A percentile compares a stretch with the other conserved stretches of the same genome.
These are phyloP conservation scores for Diplodia scrobiculata DNA, from an alignment of 2,329 filamentous ascomycete genomes.

Conservation along the genomic window DNA sequence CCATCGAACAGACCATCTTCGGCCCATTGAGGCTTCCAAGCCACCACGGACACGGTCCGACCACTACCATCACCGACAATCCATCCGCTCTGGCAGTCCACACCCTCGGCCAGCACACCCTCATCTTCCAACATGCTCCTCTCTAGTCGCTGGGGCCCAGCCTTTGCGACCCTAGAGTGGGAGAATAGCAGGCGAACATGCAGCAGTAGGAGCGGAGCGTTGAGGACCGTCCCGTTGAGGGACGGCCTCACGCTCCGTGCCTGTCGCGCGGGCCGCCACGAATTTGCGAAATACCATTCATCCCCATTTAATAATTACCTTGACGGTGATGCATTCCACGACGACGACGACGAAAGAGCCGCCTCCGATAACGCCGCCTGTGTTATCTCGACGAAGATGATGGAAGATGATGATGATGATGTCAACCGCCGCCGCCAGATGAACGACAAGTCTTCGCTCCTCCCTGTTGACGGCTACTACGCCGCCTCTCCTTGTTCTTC, in stretches of 20 bases:
- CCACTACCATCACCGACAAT: neutral
- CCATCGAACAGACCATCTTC: too few species aligned
- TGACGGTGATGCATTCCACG: conserved; percentile 7
- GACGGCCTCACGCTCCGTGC: neutral
- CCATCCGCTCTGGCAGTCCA: neutral
- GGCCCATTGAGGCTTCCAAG: neutral
- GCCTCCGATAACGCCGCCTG: neutral
- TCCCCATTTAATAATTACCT: neutral
- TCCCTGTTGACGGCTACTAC: neutral
- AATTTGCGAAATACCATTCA: neutral
- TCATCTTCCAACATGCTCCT: neutral
- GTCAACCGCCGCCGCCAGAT: neutral
- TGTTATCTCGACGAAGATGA: conserved; percentile 5
- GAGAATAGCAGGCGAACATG: neutral
- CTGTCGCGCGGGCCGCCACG: neutral
- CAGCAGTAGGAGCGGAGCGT: too few species aligned
- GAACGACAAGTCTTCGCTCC: neutral
- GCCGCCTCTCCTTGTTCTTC: neutral
- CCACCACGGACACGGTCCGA: neutral
- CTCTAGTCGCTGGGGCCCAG: neutral
- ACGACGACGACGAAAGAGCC: conserved; percentile 11
- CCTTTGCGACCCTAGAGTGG: neutral
- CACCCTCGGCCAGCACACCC: neutral
- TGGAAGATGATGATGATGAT: conserved; percentile 13
- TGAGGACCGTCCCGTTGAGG: neutral